These are phyloP conservation scores for Amborella trichopoda DNA, from an alignment of 164 flowering plant genomes.

Conservation along the genomic window DNA sequence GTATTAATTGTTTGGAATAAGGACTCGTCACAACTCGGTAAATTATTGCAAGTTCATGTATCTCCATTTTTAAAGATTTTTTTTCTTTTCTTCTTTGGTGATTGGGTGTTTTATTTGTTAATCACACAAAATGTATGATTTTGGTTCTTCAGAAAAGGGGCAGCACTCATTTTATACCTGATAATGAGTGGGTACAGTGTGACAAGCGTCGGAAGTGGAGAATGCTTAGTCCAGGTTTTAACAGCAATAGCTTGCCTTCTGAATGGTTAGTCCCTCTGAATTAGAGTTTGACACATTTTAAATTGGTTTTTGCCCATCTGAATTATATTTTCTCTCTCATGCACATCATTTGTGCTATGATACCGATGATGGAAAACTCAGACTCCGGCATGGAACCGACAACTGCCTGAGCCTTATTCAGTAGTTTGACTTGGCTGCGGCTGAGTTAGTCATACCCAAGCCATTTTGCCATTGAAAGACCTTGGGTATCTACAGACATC, in stretches of 20 bases:
- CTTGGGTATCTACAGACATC: too few species aligned
- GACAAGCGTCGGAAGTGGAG: constrained; percentile 64
- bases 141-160: constrained; percentile 20
- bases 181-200: constrained; percentile 58
- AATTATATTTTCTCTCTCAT: not conserved
- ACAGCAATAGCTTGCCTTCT: constrained; percentile 21
- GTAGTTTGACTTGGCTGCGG: too few species aligned
- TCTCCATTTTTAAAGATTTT: not conserved
- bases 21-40: not conserved
- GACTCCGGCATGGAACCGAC: too few species aligned
- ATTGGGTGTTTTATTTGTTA: not conserved
- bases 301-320: not conserved
- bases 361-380: too few species aligned
- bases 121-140: not conserved
- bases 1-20: not conserved
- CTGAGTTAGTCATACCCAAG: too few species aligned
- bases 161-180: constrained; percentile 25
- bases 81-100: not conserved
- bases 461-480: too few species aligned
- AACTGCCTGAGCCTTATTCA: too few species aligned
- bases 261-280: constrained; percentile 22
- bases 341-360: not conserved
- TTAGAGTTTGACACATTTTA: not conserved
- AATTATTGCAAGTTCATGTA: not conserved
- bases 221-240: constrained; percentile 21